Percentiles rank a stretch among this genome's conserved stretches.
These are phyloP conservation scores for Hypoxylon trugodes DNA, from an alignment of 495 filamentous ascomycete genomes.

Conservation along the genomic window DNA sequence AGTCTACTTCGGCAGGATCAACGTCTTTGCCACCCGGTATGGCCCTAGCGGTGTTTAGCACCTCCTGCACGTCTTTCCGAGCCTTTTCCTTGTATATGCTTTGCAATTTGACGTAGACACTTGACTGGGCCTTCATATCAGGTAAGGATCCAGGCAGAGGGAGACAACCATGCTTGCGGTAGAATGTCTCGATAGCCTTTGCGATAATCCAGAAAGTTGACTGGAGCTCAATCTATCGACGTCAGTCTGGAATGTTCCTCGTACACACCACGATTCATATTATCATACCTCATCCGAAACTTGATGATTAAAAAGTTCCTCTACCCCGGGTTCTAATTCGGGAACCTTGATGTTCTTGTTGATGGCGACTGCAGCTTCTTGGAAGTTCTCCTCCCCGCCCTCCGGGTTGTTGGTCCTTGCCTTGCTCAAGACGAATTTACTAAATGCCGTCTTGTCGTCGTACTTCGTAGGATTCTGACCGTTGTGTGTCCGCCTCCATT, in stretches of 20 bases:
- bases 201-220: conserved; percentile 90
- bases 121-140: conserved; percentile 97
- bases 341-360: conserved; percentile 75
- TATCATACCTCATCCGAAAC: conserved; percentile 53
- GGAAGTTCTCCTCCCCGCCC: conserved; percentile 96
- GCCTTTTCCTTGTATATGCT: conserved; percentile 94
- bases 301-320: conserved; percentile 78
- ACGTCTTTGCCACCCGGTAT: conserved; percentile 64
- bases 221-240: conserved; percentile 49
- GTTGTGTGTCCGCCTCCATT: conserved; percentile 79
- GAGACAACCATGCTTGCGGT: conserved; percentile 71
- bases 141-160: conserved; percentile 89
- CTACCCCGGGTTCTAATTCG: conserved; percentile 70
- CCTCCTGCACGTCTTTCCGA: conserved; percentile 78
- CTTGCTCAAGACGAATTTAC: conserved; percentile 68
- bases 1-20: conserved; percentile 80
- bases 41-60: conserved; percentile 71
- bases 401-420: conserved; percentile 79
- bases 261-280: conserved; percentile 16
- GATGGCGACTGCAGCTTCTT: conserved; percentile 88
- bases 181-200: conserved; percentile 78
- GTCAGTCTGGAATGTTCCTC: conserved; percentile 30
- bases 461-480: conserved; percentile 76
- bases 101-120: conserved; percentile 90
- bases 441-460: conserved; percentile 87